phyloP scores from a whole-genome alignment of 2,329 filamentous ascomycete genomes.

The Aspergillus terreus region DNA sequence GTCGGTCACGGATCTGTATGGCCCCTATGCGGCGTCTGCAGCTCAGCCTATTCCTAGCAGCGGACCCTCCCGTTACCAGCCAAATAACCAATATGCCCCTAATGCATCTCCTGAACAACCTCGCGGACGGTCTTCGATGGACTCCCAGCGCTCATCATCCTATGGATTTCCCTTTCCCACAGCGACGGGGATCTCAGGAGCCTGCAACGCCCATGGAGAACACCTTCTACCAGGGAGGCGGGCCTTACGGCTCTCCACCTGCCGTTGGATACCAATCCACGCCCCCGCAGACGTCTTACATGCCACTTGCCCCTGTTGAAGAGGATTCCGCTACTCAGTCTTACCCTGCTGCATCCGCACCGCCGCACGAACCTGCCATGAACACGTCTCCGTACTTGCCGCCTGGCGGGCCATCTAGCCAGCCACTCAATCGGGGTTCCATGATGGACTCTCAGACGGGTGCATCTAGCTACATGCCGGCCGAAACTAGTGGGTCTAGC shows the following conservation, averaged over 20 bases:
- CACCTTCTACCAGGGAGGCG: slow-evolving; percentile 28
- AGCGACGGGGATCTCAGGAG: slow-evolving; percentile 37
- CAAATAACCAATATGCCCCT: slow-evolving; percentile 43
- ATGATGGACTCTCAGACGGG: slow-evolving; percentile 19
- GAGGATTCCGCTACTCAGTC: slow-evolving; percentile 31
- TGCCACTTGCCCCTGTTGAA: slow-evolving; percentile 39
- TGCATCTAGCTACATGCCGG: slow-evolving; percentile 34
- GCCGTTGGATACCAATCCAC: slow-evolving; percentile 32
- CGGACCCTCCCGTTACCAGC: slow-evolving; percentile 42
- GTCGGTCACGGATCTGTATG: slow-evolving; percentile 73
- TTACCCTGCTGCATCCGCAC: slow-evolving; percentile 15
- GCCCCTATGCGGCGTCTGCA: slow-evolving; percentile 46
- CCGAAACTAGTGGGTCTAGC: slow-evolving; percentile 7
- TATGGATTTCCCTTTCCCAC: slow-evolving; percentile 30
- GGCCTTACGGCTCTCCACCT: slow-evolving; percentile 31
- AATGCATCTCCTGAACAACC: slow-evolving; percentile 51
- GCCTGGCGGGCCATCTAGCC: slow-evolving; percentile 17
- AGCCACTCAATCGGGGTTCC: slow-evolving; percentile 17
- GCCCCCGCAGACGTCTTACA: slow-evolving; percentile 35
- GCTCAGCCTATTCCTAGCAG: slow-evolving; percentile 30
- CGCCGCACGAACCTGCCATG: slow-evolving; percentile 20
- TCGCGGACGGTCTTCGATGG: slow-evolving; percentile 47
- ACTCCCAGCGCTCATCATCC: slow-evolving; percentile 43
- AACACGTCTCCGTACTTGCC: slow-evolving; percentile 29
- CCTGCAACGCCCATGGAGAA: slow-evolving; percentile 30